Evolutionary conservation across 2,329 filamentous ascomycete genomes (phyloP).

Genomic region (Salinomyces thailandicus): DNA sequence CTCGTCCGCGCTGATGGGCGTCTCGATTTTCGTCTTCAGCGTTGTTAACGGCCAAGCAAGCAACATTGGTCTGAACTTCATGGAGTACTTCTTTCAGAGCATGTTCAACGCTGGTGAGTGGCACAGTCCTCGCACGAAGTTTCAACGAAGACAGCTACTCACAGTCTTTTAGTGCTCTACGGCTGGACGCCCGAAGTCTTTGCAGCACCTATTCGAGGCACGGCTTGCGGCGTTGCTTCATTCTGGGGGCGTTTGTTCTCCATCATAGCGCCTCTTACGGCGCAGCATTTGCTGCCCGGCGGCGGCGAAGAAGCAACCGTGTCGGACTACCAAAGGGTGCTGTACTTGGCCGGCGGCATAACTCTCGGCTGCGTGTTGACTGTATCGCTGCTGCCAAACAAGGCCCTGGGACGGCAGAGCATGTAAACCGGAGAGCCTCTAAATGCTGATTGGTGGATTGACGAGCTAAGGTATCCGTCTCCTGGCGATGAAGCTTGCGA

Average conservation of each 20-base stretch:
- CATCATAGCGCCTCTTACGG: slow-evolving; percentile 48
- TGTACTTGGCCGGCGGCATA: slow-evolving; percentile 48
- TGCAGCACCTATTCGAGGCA: slow-evolving; percentile 42
- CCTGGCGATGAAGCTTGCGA: too few relatives aligned
- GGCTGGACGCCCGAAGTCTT: slow-evolving; percentile 44
- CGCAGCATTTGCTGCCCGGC: slow-evolving; percentile 32
- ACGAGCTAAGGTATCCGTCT: too few relatives aligned
- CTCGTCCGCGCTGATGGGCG: slow-evolving; percentile 34
- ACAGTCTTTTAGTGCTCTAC: too few relatives aligned
- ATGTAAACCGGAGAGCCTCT: slow-evolving; percentile 15
- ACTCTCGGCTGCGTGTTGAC: slow-evolving; percentile 44
- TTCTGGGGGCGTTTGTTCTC: slow-evolving; percentile 51
- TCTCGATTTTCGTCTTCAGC: slow-evolving; percentile 36
- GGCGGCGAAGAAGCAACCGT: slow-evolving; percentile 11
- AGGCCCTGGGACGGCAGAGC: slow-evolving; percentile 26
- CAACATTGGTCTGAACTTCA: slow-evolving; percentile 41
- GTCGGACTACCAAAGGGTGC: slow-evolving; percentile 23
- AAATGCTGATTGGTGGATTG: too few relatives aligned
- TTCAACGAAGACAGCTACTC: too few relatives aligned
- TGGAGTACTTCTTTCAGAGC: slow-evolving; percentile 44
- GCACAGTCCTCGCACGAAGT: too few relatives aligned
- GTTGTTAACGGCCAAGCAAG: slow-evolving; percentile 35
- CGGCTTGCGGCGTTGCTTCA: slow-evolving; percentile 45
- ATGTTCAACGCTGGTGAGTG: slow-evolving; percentile 36
- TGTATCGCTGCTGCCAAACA: slow-evolving; percentile 40